Evolutionary conservation across 2,329 filamentous ascomycete species (phyloP), one percentile per base, ranked within the genome.

Genomic region (Hymenoscyphus scutula): DNA sequence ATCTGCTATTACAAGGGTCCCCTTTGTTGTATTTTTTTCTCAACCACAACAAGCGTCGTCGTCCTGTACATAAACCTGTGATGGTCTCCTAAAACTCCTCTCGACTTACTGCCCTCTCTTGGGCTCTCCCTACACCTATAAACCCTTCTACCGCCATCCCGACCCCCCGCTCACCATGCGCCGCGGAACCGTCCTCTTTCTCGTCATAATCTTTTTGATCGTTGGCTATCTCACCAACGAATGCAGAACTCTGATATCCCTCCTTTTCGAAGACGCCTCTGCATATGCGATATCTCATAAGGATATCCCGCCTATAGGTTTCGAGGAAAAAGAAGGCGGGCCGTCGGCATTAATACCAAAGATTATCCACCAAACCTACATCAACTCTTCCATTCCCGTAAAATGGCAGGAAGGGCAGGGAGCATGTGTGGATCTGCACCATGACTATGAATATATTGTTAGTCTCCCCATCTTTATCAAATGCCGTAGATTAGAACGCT

Each of bases 291-390:
- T 91, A 62, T 82, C 82, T 66, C 81, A 81, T 67, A 81, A 84
- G 58, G 88, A 91, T 69, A 81, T 91, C 53, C 87, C 87, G 15
- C 82, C 85, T 8, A 84, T 85, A 17, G 86, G 87, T 71, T 85
- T 85, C 3, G 83, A 81, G 65, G 71, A 84, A 67, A 83, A 84
- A 67, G 82, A 82, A 65, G 78, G 80, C 78, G 62, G 68, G 79
- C 55, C 82, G 11, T 84, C 86, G 10, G 84, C 86, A 68, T 74
- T 90, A 67, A 90, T 91, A 57, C 89, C 89, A 56, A 90, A 89
- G 76, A 91, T 91, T 72, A 89, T 91, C 62, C 89, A 91, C 77
- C 89, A 91, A 74, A 91, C 89, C 10, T 91, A 90, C 76, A 85
- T 84, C 74, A 90, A 90, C 73, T 81, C 84, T 63, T 84, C 83